Base-by-base conservation (phyloP, 1,284 basidiomycete genomes). In the Athelia psychrophila region DNA sequence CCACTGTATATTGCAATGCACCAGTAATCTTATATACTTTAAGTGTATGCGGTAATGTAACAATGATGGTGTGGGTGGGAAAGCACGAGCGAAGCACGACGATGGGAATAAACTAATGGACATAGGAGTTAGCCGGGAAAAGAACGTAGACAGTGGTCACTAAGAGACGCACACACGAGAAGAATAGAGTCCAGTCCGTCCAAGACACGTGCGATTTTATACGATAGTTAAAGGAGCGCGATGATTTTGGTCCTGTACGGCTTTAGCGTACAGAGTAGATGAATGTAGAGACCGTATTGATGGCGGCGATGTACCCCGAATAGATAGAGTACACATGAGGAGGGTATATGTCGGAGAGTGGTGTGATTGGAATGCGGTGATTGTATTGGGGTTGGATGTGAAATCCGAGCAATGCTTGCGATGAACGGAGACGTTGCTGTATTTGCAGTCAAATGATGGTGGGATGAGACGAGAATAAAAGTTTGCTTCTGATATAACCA, bases 401-500 rank as follows among this genome's bases (percentile, higher is more conserved):
- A 18, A n/a, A 42, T 42, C 38, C 38, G 38, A 9, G 38, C n/a
- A n/a, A n/a, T n/a, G n/a, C n/a, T 6, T 42, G 38, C 38, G 20
- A n/a, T 6, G 20, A 22, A n/a, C n/a, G n/a, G n/a, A 42, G 38
- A 42, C 38, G n/a, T 42, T 42, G 38, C 20, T n/a, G 27, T 30
- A 30, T 30, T 30, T 30, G 27, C 27, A 30, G 27, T 30, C 27
- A 13, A 30, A 30, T 30, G 27, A 30, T 30, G 27, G 38, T 42
- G 16, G 38, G 16, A 42, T 42, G 38, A 42, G 20, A 42, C n/a
- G 8, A 22, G 38, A 42, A 42, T 42, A 46, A 46, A 23, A 27
- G n/a, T n/a, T 27, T 53, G 44, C 49, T 50, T n/a, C n/a, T 49
- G 48, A 44, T 33, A 44, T 24, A 18, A 42, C 30, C 15, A 42